These are phyloP conservation scores for Endocalyx cinctus DNA, from an alignment of 2,329 filamentous ascomycete species.

Conservation along the genomic window DNA sequence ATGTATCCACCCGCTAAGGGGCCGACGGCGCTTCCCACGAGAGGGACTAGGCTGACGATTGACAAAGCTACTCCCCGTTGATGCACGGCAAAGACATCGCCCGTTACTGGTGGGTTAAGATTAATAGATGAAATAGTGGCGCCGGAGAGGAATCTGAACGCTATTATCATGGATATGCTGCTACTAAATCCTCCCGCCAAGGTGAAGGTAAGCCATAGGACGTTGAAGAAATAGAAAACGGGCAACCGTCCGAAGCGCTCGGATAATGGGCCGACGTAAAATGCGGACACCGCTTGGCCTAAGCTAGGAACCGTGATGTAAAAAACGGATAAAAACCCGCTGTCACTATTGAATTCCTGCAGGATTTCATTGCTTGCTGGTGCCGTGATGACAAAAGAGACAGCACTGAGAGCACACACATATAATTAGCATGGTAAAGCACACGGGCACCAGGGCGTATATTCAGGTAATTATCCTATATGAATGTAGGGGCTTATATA, in stretches of 20 bases:
- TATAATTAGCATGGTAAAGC: no score
- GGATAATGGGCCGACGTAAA: conserved; percentile 4
- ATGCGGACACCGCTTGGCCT: conserved; percentile 1
- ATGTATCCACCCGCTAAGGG: conserved; percentile 3
- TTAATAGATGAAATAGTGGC: conserved; percentile 2
- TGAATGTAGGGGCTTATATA: not conserved
- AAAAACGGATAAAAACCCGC: conserved; percentile 2
- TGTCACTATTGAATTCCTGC: conserved; percentile 2
- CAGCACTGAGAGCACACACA: no score
- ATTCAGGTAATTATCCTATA: not conserved
- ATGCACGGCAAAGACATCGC: conserved; percentile 2
- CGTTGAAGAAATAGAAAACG: conserved; percentile 22
- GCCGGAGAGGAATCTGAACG: conserved; percentile 3
- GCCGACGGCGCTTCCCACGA: conserved; percentile 2
- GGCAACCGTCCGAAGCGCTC: conserved; percentile 5
- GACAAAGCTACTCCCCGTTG: conserved; percentile 3
- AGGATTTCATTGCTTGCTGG: conserved; percentile 2
- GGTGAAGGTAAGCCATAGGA: conserved; percentile 39
- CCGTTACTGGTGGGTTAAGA: conserved; percentile 2
- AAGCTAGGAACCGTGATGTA: conserved; percentile 4
- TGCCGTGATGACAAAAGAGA: conserved; percentile 2
- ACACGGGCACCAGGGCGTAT: no score
- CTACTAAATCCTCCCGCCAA: conserved; percentile 35
- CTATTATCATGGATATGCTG: conserved; percentile 1
- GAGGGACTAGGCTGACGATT: conserved; percentile 2